Base-by-base conservation (phyloP, 495 filamentous ascomycete species). In the Daldinia decipiens region DNA sequence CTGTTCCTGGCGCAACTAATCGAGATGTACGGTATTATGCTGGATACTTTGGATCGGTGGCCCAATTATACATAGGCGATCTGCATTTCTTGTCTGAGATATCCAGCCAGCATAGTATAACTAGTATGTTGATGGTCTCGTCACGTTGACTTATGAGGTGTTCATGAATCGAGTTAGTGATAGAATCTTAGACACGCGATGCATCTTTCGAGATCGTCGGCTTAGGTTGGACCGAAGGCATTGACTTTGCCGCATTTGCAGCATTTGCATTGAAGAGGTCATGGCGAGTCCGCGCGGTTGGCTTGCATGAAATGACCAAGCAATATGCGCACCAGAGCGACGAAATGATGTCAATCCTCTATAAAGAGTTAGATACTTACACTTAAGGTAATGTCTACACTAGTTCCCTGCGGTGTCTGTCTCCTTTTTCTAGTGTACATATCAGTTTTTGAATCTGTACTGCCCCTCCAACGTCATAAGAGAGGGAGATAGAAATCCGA, bases 281-380 rank as follows among this genome's bases (percentile, higher is more conserved):
- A 38, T 12, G 39, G 32, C 52, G 51, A 47, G 27, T 57, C 13
- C 47, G 19, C 55, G 21, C 50, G 34, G 54, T 31, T 59, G 32
- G 29, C 61, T 66, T 65, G 70, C 65, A 73, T 73, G 61, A 73
- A 68, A 68, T 61, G 34, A 62, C 65, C 50, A 69, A 68, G 65
- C 51, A 59, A 59, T 21, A 36, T 52, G 36, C 52, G 36, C 61
- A 36, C 65, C 65, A 63, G 39, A 65, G 61, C 40, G 57, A 62
- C 11, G 39, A 52, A 68, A 73, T 69, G 70, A 73, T 73, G 70
- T 66, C 70, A 73, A 69, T n/a, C 57, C 56, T 45, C 60, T 61
- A 58, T 60, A 68, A 65, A 34, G 21, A 38, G 63, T 54, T 67
- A 67, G 63, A 38, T 66, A 29, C 54, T 31, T 3, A 27, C 12